These are phyloP conservation scores for Tetradesmus lagerheimii DNA, from an alignment of 139 green algal species.

Conservation along the genomic window DNA sequence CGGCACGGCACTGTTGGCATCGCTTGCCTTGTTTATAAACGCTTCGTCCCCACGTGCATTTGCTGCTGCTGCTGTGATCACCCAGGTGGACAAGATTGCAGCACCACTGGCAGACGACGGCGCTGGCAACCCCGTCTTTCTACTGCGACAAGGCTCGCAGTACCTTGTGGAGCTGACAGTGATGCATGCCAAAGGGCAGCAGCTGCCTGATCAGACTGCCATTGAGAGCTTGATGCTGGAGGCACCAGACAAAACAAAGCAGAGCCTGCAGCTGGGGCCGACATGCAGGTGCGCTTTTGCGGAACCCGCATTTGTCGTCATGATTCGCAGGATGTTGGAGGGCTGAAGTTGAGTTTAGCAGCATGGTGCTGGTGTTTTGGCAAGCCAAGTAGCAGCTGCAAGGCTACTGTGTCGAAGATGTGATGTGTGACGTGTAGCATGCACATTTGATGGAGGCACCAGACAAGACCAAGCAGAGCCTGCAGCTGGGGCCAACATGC, in stretches of 20 bases:
- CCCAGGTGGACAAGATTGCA: neutral
- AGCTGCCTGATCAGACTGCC: conserved; percentile 2
- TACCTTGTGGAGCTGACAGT: conserved; percentile 22
- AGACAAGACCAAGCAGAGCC: neutral
- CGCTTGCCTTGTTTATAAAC: too few relatives aligned
- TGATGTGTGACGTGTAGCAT: too few relatives aligned
- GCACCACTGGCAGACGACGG: conserved; percentile 12
- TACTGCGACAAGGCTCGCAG: neutral
- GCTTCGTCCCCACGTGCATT: too few relatives aligned
- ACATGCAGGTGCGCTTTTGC: conserved; percentile 4
- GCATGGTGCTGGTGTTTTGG: too few relatives aligned
- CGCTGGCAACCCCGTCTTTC: neutral
- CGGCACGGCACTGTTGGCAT: too few relatives aligned
- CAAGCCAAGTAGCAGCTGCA: too few relatives aligned
- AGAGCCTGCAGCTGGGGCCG: conserved; percentile 8
- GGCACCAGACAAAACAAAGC: neutral
- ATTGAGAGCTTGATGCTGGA: conserved; percentile 16
- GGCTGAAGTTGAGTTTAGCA: too few relatives aligned
- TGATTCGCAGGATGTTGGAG: too few relatives aligned
- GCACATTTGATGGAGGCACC: neutral
- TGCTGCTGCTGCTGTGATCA: neutral
- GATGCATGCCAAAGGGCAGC: conserved; percentile 29
- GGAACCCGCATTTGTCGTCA: too few relatives aligned
- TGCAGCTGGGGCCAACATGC: conserved; percentile 23
- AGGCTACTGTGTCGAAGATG: too few relatives aligned